A percentile compares a stretch with the other conserved stretches of the same genome.
Evolutionary conservation across 2,329 filamentous ascomycete genomes (phyloP).

Genomic region (Beauveria pseudobassiana): DNA sequence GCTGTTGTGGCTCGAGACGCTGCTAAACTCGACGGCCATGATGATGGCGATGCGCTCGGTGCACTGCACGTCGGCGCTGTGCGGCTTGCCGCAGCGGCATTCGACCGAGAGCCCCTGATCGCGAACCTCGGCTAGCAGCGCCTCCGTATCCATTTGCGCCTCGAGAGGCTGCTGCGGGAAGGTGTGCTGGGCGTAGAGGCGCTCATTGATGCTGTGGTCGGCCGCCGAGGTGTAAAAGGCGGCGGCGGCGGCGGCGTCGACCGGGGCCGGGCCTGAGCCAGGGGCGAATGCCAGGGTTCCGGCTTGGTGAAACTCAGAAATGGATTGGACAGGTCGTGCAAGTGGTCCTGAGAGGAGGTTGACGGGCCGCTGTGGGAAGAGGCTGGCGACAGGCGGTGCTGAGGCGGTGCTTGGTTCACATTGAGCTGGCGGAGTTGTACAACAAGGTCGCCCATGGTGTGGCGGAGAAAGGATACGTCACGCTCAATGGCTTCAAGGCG

Average conservation of each 20-base stretch:
- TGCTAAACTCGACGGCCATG: constrained; percentile 20
- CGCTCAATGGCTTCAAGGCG: constrained; percentile 21
- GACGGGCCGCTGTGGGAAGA: neutral
- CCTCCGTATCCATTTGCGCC: neutral
- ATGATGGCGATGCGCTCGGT: constrained; percentile 19
- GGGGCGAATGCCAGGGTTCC: neutral
- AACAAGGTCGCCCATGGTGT: constrained; percentile 16
- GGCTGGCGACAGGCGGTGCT: neutral
- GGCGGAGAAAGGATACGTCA: constrained; percentile 18
- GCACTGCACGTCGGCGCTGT: constrained; percentile 17
- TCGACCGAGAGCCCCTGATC: constrained; percentile 13
- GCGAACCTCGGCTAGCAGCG: neutral
- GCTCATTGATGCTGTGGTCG: neutral
- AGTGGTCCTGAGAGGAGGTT: neutral
- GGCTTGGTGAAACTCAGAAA: neutral
- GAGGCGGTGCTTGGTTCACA: neutral
- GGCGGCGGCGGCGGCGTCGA: constrained; percentile 5
- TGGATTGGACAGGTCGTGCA: neutral
- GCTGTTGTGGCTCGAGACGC: constrained; percentile 17
- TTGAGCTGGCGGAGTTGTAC: constrained; percentile 13
- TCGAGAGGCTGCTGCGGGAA: neutral
- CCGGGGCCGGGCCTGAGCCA: constrained; percentile 5
- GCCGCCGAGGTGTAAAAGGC: neutral
- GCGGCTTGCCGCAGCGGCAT: constrained; percentile 21
- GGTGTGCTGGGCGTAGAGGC: neutral